These are phyloP conservation scores for Galerina sulciceps DNA, from an alignment of 768 basidiomycete species.

Conservation along the genomic window DNA sequence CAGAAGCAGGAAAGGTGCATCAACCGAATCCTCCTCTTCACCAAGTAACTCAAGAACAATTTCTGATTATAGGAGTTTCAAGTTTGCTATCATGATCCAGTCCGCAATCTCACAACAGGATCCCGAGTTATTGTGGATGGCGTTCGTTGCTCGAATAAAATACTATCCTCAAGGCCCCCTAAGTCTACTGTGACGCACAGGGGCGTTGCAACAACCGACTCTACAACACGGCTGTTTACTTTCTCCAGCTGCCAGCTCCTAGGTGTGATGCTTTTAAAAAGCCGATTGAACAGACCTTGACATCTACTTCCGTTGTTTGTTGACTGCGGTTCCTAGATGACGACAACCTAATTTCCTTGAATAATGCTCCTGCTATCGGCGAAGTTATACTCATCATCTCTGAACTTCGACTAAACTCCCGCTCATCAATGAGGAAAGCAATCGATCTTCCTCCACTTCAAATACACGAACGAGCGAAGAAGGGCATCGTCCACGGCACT, in stretches of 20 bases:
- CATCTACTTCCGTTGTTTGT: not conserved
- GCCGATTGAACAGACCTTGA: not conserved
- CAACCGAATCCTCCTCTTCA: no score
- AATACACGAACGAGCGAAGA: not conserved
- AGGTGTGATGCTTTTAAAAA: not conserved
- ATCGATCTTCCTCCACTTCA: no score
- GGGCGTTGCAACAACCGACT: not conserved
- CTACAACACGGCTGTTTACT: not conserved
- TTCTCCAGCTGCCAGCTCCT: slow-evolving; percentile 16
- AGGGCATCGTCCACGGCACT: not conserved
- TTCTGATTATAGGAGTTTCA: slow-evolving; percentile 2
- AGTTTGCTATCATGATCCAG: slow-evolving; percentile 6
- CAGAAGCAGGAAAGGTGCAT: not conserved
- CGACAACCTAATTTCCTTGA: no score
- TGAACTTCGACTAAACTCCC: no score
- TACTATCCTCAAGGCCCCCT: not conserved
- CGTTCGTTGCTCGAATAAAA: not conserved
- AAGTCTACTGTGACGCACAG: not conserved
- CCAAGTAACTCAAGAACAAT: no score
- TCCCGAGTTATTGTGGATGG: slow-evolving; percentile 6
- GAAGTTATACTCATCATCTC: no score
- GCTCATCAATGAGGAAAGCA: no score
- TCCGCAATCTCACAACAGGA: not conserved
- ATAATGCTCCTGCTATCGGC: no score
- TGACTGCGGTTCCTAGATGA: not conserved